Conservation (phyloP, 352 stramenopile genomes). For the Phytopythium oedochilum region DNA sequence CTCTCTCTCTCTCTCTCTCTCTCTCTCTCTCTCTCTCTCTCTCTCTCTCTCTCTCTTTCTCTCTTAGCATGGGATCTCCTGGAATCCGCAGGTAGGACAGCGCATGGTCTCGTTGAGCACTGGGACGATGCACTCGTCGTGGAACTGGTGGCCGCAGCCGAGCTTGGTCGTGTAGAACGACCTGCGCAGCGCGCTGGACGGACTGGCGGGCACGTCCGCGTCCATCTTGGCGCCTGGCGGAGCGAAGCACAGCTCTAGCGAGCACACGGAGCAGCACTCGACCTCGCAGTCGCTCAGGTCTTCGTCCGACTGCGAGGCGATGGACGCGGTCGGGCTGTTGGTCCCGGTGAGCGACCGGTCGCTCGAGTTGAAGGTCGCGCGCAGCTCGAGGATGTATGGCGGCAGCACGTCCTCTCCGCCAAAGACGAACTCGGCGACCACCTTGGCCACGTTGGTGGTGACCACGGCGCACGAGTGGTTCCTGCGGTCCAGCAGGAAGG, state of each 20-base stretch:
- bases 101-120: conserved; percentile 65
- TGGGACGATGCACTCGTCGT: conserved; percentile 81
- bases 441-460: conserved; percentile 20
- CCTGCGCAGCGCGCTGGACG: no score
- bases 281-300: background rate
- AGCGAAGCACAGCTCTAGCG: conserved; percentile 7
- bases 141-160: conserved; percentile 71
- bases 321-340: conserved; percentile 2
- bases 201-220: background rate
- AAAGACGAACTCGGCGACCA: conserved; percentile 53
- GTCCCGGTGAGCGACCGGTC: conserved; percentile 2
- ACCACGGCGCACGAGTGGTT: conserved; percentile 57
- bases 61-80: no score
- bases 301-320: conserved; percentile 3
- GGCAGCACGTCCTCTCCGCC: conserved; percentile 39
- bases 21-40: no score
- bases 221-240: background rate
- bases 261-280: conserved; percentile 17
- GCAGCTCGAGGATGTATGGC: conserved; percentile 11
- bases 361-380: conserved; percentile 8
- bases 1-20: no score
- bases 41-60: no score
- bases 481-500: conserved; percentile 48
- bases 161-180: conserved; percentile 72
- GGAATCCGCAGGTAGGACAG: conserved; percentile 69